Evolutionary conservation across 495 filamentous ascomycete genomes (phyloP).

Genomic region (Trichocladium uniseriatum): DNA sequence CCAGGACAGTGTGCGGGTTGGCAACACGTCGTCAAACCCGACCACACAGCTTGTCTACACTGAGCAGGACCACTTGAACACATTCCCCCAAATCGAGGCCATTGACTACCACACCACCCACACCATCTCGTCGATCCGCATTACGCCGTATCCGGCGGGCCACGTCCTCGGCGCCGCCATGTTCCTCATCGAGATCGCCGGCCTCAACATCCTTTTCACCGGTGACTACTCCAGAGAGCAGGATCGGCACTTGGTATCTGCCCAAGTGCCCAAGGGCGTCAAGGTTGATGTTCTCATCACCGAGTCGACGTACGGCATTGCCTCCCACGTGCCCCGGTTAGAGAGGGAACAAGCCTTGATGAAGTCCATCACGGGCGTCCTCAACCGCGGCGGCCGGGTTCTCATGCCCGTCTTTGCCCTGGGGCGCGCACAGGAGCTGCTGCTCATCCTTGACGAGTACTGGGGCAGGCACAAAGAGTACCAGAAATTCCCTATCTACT

Average conservation of each 20-base stretch:
- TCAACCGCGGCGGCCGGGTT: constrained; percentile 85
- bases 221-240: constrained; percentile 94
- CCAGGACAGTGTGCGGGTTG: constrained; percentile 87
- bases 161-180: constrained; percentile 98
- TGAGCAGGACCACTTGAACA: constrained; percentile 86
- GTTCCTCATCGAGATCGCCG: constrained; percentile 94
- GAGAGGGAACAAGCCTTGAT: constrained; percentile 89
- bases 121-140: constrained; percentile 88
- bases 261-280: constrained; percentile 70
- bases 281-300: constrained; percentile 95
- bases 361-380: constrained; percentile 82
- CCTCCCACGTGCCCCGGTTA: constrained; percentile 74
- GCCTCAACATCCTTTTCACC: constrained; percentile 91
- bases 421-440: constrained; percentile 83
- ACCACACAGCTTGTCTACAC: constrained; percentile 74
- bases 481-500: constrained; percentile 90
- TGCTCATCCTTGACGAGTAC: constrained; percentile 94
- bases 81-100: constrained; percentile 86
- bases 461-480: constrained; percentile 80
- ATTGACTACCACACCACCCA: constrained; percentile 98
- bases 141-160: constrained; percentile 92
- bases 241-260: constrained; percentile 89
- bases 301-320: constrained; percentile 92
- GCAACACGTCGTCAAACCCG: constrained; percentile 67
- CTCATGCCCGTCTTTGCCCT: constrained; percentile 94